phyloP scores from a whole-genome alignment of 495 filamentous ascomycete species.

The Hyaloscypha bicolor region DNA sequence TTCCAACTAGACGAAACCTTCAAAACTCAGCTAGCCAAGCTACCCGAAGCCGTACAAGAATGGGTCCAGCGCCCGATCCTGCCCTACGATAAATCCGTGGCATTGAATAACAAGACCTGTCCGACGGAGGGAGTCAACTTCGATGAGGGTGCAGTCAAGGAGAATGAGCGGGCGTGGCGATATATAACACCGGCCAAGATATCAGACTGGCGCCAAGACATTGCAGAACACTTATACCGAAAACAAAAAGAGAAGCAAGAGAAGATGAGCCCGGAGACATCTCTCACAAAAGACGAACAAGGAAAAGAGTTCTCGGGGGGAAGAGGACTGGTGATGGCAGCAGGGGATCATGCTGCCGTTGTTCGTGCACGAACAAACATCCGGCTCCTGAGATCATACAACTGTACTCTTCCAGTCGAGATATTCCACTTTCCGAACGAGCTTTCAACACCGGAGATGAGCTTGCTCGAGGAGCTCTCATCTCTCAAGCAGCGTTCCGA shows the following conservation, averaged over 20 bases:
- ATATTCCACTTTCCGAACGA: constrained; percentile 2
- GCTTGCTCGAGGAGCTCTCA: constrained; percentile 1
- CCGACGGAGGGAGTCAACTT: constrained; percentile 4
- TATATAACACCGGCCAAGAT: background rate
- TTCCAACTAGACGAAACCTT: background rate
- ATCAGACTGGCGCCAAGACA: constrained; percentile 1
- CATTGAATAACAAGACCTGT: constrained; percentile 1
- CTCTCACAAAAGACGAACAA: background rate
- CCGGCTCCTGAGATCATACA: constrained; percentile 2
- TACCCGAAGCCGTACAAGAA: background rate
- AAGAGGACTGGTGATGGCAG: constrained; percentile 8
- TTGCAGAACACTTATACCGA: background rate
- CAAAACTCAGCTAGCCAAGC: background rate
- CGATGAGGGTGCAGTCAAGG: background rate
- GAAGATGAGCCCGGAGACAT: background rate
- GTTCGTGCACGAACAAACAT: constrained; percentile 4
- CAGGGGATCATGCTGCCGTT: background rate
- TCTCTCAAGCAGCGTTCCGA: background rate
- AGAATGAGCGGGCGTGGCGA: background rate
- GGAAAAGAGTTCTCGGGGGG: background rate
- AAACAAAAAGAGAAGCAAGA: background rate
- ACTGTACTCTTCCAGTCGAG: constrained; percentile 7
- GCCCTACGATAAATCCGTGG: background rate
- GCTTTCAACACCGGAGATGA: background rate
- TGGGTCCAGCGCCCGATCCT: background rate